phyloP scores from a whole-genome alignment of 352 stramenopile genomes.

The Lagenidium sp. region DNA sequence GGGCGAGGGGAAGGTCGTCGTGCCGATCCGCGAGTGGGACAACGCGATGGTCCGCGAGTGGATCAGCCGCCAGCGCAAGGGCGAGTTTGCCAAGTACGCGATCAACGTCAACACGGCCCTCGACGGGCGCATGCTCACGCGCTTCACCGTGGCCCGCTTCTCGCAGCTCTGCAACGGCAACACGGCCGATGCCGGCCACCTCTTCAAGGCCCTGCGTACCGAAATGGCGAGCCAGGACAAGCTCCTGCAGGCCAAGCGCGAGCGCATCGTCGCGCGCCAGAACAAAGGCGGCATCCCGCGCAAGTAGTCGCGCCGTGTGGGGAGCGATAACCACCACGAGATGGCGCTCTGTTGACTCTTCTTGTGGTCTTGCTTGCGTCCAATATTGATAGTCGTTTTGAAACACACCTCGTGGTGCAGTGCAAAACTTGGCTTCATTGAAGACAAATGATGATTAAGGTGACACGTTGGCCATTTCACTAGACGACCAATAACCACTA shows the following conservation, averaged over 20 bases:
- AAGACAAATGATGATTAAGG: neutral
- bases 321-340: no score
- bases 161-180: constrained; percentile 64
- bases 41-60: constrained; percentile 40
- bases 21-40: constrained; percentile 55
- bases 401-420: no score
- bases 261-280: constrained; percentile 25
- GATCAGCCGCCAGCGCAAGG: constrained; percentile 35
- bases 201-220: constrained; percentile 49
- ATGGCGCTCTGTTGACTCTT: no score
- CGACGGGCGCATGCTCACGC: constrained; percentile 46
- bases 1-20: constrained; percentile 14
- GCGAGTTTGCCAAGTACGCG: constrained; percentile 40
- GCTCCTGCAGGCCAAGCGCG: constrained; percentile 35
- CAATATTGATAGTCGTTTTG: no score
- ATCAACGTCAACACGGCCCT: constrained; percentile 32
- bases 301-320: no score
- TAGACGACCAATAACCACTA: constrained; percentile 30
- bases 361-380: no score
- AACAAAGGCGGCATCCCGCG: no score
- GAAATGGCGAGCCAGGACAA: constrained; percentile 49
- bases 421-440: neutral
- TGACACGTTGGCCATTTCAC: neutral
- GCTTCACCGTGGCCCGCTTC: constrained; percentile 52
- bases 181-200: constrained; percentile 30